Evolutionary conservation across 2,329 filamentous ascomycete genomes (phyloP).

Genomic region (Xylaria sp.): DNA sequence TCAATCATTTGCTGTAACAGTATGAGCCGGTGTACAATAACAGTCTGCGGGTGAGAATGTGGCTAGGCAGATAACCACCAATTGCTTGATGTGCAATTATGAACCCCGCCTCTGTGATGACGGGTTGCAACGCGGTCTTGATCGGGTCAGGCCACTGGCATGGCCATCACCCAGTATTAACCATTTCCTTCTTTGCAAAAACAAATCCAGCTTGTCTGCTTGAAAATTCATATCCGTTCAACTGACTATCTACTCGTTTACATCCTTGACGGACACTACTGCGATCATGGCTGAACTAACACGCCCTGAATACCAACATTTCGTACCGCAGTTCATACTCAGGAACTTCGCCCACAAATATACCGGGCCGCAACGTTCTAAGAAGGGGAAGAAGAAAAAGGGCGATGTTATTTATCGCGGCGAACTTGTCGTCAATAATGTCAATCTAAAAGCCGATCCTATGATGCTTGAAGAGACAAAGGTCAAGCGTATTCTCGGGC

Average conservation of each 20-base stretch:
- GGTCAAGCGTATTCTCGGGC: constrained; percentile 41
- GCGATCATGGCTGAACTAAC: constrained; percentile 16
- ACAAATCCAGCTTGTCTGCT: not conserved
- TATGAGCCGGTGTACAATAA: not conserved
- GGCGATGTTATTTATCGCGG: constrained; percentile 34
- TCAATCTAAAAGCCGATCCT: constrained; percentile 37
- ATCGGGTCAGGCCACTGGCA: constrained; percentile 7
- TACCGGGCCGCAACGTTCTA: constrained; percentile 21
- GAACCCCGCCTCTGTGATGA: constrained; percentile 25
- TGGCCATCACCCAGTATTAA: not conserved
- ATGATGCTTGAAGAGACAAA: constrained; percentile 38
- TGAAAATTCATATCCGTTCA: not conserved
- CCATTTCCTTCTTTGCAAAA: not conserved
- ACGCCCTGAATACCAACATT: constrained; percentile 38
- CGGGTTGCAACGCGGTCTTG: constrained; percentile 9
- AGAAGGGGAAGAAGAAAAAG: constrained; percentile 28
- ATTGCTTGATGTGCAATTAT: constrained; percentile 13
- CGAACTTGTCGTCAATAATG: constrained; percentile 43
- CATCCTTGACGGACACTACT: not conserved
- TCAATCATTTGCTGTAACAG: too few species aligned
- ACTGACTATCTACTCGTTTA: not conserved
- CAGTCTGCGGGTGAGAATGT: not conserved
- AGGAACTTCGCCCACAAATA: constrained; percentile 40
- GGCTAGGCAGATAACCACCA: not conserved
- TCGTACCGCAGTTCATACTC: constrained; percentile 41